These are phyloP conservation scores for Pseudogymnoascus sp. DNA, from an alignment of 2,329 filamentous ascomycete genomes.

Conservation along the genomic window DNA sequence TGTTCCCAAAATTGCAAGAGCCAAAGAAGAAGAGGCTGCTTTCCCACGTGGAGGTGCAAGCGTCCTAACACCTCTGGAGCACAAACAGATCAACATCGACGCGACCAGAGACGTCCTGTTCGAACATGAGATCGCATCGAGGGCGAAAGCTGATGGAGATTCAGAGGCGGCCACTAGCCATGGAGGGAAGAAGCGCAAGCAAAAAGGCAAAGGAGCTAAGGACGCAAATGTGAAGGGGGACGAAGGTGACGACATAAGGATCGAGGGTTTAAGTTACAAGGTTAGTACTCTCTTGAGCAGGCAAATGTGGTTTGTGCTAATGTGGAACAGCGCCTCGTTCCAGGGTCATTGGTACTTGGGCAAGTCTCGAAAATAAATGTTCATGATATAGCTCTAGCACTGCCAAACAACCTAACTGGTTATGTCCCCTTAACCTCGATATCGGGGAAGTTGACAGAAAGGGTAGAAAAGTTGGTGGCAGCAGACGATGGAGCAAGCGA, in stretches of 20 bases:
- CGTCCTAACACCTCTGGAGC: constrained; percentile 83
- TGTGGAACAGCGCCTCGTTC: constrained; percentile 58
- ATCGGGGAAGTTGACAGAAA: constrained; percentile 67
- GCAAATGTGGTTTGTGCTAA: constrained; percentile 14
- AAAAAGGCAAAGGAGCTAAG: constrained; percentile 42
- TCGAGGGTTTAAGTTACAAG: constrained; percentile 86
- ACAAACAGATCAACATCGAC: constrained; percentile 92
- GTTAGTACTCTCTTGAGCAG: constrained; percentile 36
- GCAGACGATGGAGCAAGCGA: constrained; percentile 48
- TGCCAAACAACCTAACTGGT: constrained; percentile 89
- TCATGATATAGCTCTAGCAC: constrained; percentile 68
- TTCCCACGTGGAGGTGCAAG: constrained; percentile 92
- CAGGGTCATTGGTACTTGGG: constrained; percentile 80
- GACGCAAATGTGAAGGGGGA: constrained; percentile 42
- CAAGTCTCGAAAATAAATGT: constrained; percentile 75
- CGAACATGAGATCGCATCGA: constrained; percentile 60
- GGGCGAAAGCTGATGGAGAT: constrained; percentile 33
- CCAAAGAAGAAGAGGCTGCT: constrained; percentile 71
- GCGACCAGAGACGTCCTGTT: constrained; percentile 87
- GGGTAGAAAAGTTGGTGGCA: constrained; percentile 58
- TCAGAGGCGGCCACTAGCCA: constrained; percentile 20
- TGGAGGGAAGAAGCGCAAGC: constrained; percentile 41
- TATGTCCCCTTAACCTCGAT: constrained; percentile 89
- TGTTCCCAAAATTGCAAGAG: constrained; percentile 25
- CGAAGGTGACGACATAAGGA: constrained; percentile 49